Conservation (phyloP, 257 asterid genomes). For the Primulina huaijiensis region DNA sequence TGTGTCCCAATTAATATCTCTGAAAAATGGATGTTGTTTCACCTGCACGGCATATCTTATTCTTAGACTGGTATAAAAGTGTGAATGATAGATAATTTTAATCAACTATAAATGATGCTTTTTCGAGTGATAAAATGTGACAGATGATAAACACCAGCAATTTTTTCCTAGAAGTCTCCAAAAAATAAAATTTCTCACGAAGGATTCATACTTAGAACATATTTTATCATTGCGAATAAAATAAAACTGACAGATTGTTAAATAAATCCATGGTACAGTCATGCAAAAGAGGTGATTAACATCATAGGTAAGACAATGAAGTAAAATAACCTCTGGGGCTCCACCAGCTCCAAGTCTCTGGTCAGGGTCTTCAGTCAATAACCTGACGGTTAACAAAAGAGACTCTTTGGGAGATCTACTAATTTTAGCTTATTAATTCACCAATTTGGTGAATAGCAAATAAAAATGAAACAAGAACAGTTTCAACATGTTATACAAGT, state of each 20-base stretch:
- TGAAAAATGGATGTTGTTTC: slow-evolving; percentile 86
- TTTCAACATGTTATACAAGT: not conserved
- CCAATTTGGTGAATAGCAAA: not conserved
- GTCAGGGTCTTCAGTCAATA: slow-evolving; percentile 93
- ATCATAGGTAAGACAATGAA: slow-evolving; percentile 1
- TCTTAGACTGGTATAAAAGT: not conserved
- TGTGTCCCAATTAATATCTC: slow-evolving; percentile 98
- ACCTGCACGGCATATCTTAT: slow-evolving; percentile 48
- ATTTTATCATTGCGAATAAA: not conserved
- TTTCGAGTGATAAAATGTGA: not conserved
- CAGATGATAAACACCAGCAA: not conserved
- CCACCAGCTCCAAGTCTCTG: slow-evolving; percentile 95
- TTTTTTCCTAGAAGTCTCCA: not conserved
- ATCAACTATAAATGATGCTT: not conserved
- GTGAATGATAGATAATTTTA: not conserved
- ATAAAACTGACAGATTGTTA: not conserved
- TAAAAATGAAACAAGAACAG: slow-evolving; percentile 1
- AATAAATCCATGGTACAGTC: not conserved
- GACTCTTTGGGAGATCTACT: slow-evolving; percentile 5
- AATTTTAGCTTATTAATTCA: not conserved
- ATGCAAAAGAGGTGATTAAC: slow-evolving; percentile 1
- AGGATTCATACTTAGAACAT: not conserved
- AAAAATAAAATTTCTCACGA: not conserved
- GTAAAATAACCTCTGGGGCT: slow-evolving; percentile 71
- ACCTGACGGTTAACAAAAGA: slow-evolving; percentile 38